Percentiles rank a stretch among this genome's conserved stretches.
Evolutionary conservation across 257 asterid genomes (phyloP).

Genomic region (Nicotiana tomentosiformis): DNA sequence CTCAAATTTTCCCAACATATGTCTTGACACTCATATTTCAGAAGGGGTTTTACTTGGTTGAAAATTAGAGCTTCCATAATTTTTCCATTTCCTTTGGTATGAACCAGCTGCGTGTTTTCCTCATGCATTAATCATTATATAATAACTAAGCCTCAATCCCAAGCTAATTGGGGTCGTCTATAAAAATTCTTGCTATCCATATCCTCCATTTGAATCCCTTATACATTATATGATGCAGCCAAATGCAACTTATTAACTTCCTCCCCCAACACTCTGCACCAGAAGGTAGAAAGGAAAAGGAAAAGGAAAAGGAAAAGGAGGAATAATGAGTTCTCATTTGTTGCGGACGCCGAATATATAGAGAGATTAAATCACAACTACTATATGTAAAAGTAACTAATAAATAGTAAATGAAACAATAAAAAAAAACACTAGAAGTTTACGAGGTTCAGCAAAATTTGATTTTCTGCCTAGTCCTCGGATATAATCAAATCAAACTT

Average conservation of each 20-base stretch:
- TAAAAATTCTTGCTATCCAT: not conserved
- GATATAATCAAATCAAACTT: no score
- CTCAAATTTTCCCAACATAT: no score
- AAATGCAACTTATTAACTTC: not conserved
- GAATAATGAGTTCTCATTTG: no score
- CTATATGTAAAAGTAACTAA: no score
- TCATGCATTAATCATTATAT: not conserved
- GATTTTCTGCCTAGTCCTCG: no score
- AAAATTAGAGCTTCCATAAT: not conserved
- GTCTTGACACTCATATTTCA: not conserved
- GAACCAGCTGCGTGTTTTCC: not conserved
- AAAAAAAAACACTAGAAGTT: no score
- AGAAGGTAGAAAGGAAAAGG: not conserved
- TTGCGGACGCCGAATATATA: no score
- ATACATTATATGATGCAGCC: not conserved
- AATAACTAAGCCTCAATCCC: not conserved
- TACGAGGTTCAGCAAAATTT: no score
- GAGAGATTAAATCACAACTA: no score
- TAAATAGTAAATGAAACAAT: no score
- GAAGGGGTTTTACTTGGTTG: not conserved
- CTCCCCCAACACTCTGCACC: not conserved
- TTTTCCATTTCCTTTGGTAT: not conserved
- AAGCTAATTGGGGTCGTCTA: not conserved
- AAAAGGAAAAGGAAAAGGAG: not conserved
- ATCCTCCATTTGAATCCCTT: not conserved